These are phyloP conservation scores for Stylonectria norvegica DNA, from an alignment of 2,329 filamentous ascomycete species.

Conservation along the genomic window DNA sequence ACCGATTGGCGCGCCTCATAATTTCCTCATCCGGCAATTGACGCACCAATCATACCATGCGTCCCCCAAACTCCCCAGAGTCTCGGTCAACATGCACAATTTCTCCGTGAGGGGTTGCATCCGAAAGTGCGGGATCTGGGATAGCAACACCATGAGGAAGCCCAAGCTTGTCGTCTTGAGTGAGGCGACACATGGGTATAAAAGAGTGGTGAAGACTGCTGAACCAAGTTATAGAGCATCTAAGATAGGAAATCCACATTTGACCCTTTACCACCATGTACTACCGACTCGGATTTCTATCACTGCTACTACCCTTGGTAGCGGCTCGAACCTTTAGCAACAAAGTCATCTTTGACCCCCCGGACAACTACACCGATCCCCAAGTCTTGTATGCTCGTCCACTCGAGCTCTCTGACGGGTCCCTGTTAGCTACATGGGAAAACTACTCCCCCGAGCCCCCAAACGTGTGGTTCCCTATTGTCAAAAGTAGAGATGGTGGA, in stretches of 20 bases:
- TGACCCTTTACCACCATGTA: background rate
- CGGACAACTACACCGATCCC: constrained; percentile 19
- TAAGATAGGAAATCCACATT: no score
- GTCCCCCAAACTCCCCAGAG: no score
- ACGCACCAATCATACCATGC: background rate
- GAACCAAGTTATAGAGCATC: no score
- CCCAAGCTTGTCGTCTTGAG: no score
- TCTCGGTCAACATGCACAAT: no score
- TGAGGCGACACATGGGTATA: no score
- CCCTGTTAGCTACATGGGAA: constrained; percentile 52
- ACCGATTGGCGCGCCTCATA: background rate
- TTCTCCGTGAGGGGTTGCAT: no score
- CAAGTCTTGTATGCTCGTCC: constrained; percentile 44
- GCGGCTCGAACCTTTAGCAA: background rate
- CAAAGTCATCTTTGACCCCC: background rate
- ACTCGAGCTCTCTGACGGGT: constrained; percentile 42
- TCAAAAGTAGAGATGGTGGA: constrained; percentile 51
- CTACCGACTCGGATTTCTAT: background rate
- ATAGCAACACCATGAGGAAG: no score
- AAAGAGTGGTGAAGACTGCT: no score
- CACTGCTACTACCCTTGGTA: background rate
- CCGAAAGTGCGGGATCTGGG: no score
- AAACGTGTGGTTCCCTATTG: constrained; percentile 53
- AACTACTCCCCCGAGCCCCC: constrained; percentile 57
- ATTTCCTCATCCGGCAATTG: background rate